A percentile compares a stretch with the other conserved stretches of the same genome.
These are phyloP conservation scores for Ilex asprella DNA, from an alignment of 257 asterid genomes.

Conservation along the genomic window DNA sequence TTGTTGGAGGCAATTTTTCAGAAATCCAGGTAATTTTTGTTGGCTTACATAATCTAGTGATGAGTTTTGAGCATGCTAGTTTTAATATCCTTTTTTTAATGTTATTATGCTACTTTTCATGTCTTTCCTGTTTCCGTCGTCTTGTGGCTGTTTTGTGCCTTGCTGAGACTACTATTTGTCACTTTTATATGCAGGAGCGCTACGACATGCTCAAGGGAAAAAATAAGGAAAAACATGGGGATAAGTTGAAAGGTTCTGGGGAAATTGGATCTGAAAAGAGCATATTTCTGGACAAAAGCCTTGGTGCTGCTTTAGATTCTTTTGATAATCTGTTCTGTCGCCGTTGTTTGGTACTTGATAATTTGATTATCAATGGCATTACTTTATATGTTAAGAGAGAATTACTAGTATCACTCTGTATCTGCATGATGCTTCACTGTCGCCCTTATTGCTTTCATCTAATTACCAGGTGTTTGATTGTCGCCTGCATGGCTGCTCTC, in stretches of 20 bases:
- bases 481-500: constrained; percentile 89
- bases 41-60: constrained; percentile 1
- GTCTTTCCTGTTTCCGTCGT: constrained; percentile 2
- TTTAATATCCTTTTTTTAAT: too few relatives aligned
- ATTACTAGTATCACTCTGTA: neutral
- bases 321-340: constrained; percentile 94
- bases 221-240: constrained; percentile 27
- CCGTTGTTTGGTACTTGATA: constrained; percentile 81
- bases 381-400: neutral
- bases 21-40: constrained; percentile 68
- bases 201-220: constrained; percentile 60
- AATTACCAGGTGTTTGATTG: constrained; percentile 77
- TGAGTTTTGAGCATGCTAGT: too few relatives aligned
- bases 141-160: constrained; percentile 16
- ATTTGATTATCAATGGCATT: neutral
- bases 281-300: constrained; percentile 52
- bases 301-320: constrained; percentile 76
- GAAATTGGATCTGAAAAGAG: constrained; percentile 35
- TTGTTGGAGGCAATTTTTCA: constrained; percentile 72
- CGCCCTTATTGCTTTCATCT: constrained; percentile 13
- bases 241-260: constrained; percentile 26
- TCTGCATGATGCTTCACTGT: neutral
- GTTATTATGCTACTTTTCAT: too few relatives aligned
- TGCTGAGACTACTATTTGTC: constrained; percentile 25
- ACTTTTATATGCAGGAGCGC: constrained; percentile 62